A percentile compares a stretch with the other conserved stretches of the same genome.
Conservation (phyloP, 805 yeast species). For the Saccharomycopsis fermentans region DNA sequence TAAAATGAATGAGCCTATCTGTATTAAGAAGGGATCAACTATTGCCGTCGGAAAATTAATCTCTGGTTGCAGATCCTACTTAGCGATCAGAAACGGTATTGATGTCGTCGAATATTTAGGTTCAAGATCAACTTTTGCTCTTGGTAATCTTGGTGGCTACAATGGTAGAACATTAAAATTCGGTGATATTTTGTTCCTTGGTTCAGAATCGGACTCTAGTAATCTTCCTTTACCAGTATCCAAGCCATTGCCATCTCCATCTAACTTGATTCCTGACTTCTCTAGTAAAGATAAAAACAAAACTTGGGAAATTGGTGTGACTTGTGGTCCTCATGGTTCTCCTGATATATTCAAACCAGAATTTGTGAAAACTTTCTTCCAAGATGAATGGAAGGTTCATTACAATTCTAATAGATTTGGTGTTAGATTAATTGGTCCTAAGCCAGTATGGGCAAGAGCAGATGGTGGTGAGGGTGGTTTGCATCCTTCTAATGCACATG, state of each 20-base stretch:
- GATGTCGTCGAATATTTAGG: slow-evolving; percentile 93
- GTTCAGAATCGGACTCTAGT: slow-evolving; percentile 58
- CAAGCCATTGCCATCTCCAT: slow-evolving; percentile 37
- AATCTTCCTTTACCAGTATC: slow-evolving; percentile 63
- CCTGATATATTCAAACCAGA: slow-evolving; percentile 86
- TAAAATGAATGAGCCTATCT: slow-evolving; percentile 62
- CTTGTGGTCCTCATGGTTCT: slow-evolving; percentile 96
- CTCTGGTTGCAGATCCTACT: slow-evolving; percentile 80
- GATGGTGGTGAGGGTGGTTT: slow-evolving; percentile 98
- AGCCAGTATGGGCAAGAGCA: slow-evolving; percentile 90
- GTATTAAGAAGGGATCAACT: slow-evolving; percentile 63
- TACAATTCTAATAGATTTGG: slow-evolving; percentile 97
- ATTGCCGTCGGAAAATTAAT: slow-evolving; percentile 71
- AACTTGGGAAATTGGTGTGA: slow-evolving; percentile 79
- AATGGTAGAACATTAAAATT: slow-evolving; percentile 86
- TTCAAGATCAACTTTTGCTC: slow-evolving; percentile 85
- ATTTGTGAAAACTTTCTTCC: slow-evolving; percentile 65
- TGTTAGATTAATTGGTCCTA: slow-evolving; percentile 88
- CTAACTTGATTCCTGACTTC: slow-evolving; percentile 43
- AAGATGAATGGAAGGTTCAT: slow-evolving; percentile 83
- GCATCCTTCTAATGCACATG: slow-evolving; percentile 98
- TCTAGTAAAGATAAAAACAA: slow-evolving; percentile 21
- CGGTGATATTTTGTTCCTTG: slow-evolving; percentile 86
- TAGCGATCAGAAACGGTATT: slow-evolving; percentile 86
- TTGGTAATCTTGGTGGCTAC: slow-evolving; percentile 70